Base-by-base conservation (phyloP, 768 basidiomycete species). In the Lactarius trivialis region DNA sequence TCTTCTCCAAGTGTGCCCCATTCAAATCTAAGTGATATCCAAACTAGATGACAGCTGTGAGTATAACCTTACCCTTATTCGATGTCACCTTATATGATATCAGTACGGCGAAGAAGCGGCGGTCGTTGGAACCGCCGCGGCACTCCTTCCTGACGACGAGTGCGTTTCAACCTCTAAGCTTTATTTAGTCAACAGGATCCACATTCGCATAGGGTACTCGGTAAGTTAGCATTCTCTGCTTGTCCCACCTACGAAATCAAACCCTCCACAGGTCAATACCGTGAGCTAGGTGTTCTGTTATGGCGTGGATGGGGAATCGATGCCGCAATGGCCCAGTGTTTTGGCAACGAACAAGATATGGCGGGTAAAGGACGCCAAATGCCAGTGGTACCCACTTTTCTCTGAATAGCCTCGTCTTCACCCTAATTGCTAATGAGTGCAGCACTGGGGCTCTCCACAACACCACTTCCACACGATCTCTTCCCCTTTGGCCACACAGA, bases 381-480 rank as follows among this genome's bases (percentile, higher is more conserved):
- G 93, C 93, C 93, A 14, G 90, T 95, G 63, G 91, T 92, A 79
- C 60, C 4, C 81, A 72, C 1, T 4, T 4, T 14, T 41, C 8
- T 43, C 28, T 19, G 17, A n/a, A 55, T 39, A 4, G 2, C 62
- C 48, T 60, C 55, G 55, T 51, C 28, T 52, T 48, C 26, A 37
- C 39, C 28, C 55, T 54, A 26, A 50, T 34, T 4, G 19, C 30
- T 17, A 17, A 49, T 19, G 55, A 7, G 48, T 39, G 63, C 32
- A 93, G 83, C 94, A 98, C 70, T 93, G 93, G 72, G 91, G 92
- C 15, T 93, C 93, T 6, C 80, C 82, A 1, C 76, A 84, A 60
- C 83, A 89, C 61, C 94, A 96, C 72, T 96, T 95, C 72, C 91
- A 94, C 74, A 92, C 91, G 21, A 97, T 97, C 63, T 97, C 95